Evolutionary conservation across 371 early-diverging fungal genomes (phyloP).

Genomic region (Lichtheimia ornata): DNA sequence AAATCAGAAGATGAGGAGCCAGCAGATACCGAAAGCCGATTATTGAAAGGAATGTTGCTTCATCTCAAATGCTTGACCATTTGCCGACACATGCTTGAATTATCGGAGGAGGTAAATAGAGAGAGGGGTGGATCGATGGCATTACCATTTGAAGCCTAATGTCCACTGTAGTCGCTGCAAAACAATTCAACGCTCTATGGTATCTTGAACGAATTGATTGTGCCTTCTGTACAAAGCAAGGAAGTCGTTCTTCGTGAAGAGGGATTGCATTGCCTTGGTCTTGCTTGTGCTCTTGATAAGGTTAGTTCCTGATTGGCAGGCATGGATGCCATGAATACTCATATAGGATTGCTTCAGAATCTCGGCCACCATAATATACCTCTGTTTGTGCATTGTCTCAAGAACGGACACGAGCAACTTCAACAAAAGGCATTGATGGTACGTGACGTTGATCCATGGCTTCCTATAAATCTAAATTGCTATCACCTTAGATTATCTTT

Average conservation of each 20-base stretch:
- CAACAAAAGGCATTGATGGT: constrained; percentile 52
- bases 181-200: constrained; percentile 81
- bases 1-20: constrained; percentile 42
- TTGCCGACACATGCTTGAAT: constrained; percentile 73
- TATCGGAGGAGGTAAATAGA: constrained; percentile 58
- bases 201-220: constrained; percentile 76
- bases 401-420: constrained; percentile 45
- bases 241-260: constrained; percentile 72
- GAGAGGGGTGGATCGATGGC: background rate
- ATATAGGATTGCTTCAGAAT: constrained; percentile 15
- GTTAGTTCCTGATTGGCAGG: constrained; percentile 7
- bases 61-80: constrained; percentile 76
- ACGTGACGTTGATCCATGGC: constrained; percentile 3
- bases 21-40: background rate
- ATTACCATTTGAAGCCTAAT: background rate
- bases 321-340: background rate
- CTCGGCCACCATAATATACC: constrained; percentile 50
- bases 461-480: background rate
- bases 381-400: constrained; percentile 45
- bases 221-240: constrained; percentile 75
- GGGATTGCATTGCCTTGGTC: constrained; percentile 81
- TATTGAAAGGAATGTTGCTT: constrained; percentile 49
- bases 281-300: constrained; percentile 73
- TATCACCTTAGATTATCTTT: constrained; percentile 54
- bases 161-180: constrained; percentile 38